Conservation (phyloP, 306 rosid genomes). For the Quercus bicolor region DNA sequence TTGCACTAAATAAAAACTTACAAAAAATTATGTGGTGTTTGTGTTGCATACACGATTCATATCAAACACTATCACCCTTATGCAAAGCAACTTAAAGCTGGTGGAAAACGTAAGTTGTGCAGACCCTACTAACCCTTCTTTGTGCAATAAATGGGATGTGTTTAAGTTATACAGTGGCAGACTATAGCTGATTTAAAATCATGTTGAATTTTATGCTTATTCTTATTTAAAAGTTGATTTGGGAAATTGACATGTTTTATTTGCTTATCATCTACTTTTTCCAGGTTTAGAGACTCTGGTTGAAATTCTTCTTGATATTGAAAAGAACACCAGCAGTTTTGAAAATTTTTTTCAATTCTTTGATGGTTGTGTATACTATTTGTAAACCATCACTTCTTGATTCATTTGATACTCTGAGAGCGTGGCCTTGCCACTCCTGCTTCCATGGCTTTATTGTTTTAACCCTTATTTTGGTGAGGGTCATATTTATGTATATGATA, state of each 20-base stretch:
- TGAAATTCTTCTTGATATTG: background rate
- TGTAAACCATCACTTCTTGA: constrained; percentile 5
- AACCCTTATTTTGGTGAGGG: constrained; percentile 32
- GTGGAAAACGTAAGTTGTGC: background rate
- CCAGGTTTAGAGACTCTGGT: constrained; percentile 35
- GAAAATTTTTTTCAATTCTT: background rate
- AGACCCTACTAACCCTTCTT: background rate
- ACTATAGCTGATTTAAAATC: background rate
- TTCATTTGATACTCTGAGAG: constrained; percentile 17
- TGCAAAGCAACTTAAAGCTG: background rate
- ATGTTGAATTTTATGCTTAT: background rate
- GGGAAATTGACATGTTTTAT: background rate
- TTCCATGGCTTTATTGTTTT: constrained; percentile 45
- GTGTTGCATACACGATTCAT: too few species aligned
- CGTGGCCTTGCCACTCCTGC: constrained; percentile 1
- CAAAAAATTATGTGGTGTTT: too few species aligned
- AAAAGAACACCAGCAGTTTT: constrained; percentile 2
- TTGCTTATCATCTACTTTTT: constrained; percentile 8
- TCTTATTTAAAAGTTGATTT: background rate
- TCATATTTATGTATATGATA: constrained; percentile 10
- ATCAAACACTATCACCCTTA: too few species aligned
- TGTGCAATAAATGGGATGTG: background rate
- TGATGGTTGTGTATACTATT: constrained; percentile 21
- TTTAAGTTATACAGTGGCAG: background rate
- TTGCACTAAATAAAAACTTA: too few species aligned